Evolutionary conservation across 805 yeast genomes (phyloP).

Genomic region (Vanderwaltozyma verrucispora): DNA sequence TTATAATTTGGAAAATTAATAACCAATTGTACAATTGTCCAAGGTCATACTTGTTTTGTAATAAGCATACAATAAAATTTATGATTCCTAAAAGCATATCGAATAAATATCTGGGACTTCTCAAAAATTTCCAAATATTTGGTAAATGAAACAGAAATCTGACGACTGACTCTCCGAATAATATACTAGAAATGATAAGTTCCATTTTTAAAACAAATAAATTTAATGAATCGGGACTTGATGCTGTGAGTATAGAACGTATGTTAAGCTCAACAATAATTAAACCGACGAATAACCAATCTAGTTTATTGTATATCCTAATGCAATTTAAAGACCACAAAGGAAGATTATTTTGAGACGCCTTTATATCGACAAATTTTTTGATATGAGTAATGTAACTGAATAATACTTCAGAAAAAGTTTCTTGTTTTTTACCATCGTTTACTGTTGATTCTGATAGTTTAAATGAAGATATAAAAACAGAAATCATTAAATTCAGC

Average conservation of each 20-base stretch:
- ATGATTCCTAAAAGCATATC: neutral
- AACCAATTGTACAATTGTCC: slow-evolving; percentile 2
- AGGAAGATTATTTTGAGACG: too few species aligned
- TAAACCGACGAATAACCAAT: neutral
- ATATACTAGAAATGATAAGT: neutral
- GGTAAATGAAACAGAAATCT: neutral
- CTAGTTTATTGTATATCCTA: neutral
- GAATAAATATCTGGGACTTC: neutral
- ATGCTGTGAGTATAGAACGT: neutral
- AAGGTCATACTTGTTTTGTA: neutral
- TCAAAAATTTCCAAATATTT: slow-evolving; percentile 1
- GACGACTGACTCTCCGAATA: neutral
- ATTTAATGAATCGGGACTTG: neutral
- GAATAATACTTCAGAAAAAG: too few species aligned
- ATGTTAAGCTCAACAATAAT: neutral
- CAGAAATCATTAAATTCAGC: slow-evolving; percentile 1
- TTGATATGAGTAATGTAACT: too few species aligned
- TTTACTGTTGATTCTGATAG: neutral
- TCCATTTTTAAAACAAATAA: neutral
- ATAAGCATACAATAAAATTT: neutral
- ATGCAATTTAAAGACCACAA: neutral
- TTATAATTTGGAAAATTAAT: neutral
- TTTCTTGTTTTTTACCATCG: neutral
- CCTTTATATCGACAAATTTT: too few species aligned
- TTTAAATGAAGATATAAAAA: slow-evolving; percentile 1